Evolutionary conservation across 306 rosid species (phyloP), one percentile per base, ranked within the genome.

Genomic region (Comarum palustre): DNA sequence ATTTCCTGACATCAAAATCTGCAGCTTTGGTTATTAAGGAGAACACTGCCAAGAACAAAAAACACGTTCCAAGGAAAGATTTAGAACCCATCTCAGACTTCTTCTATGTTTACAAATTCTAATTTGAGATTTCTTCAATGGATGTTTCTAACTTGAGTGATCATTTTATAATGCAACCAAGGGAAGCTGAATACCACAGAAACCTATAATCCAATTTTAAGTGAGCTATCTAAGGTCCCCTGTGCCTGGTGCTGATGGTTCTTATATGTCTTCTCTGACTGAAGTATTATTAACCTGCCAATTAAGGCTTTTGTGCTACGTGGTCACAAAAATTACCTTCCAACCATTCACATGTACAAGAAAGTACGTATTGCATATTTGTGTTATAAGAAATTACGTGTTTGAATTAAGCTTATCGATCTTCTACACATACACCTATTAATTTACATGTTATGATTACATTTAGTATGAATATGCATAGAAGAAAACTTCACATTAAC

Each of bases 171-270:
- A 9, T 27, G 3, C 19, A 27, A 27, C 38, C 27, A 27, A 5
- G 5, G 19, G 64, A 27, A 27, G 39, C 38, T 27, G 58, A 32
- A 32, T 9, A 25, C 80, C 82, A 70, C 82, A 43, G 59, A 41
- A 32, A 78, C 17, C 68, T 60, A 74, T 31, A 22, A 59, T 61
- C 83, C 68, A 78, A 75, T 66, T 69, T 82, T 75, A 75, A 76
- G 69, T 66, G 51, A 38, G 14, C 41, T 80, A 25, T 68, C 65
- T 73, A 71, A 73, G 68, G 29, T 69, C 24, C 52, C 52, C 10
- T 36, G 14, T 47, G 45, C 20, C 19, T 72, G 34, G 17, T 47
- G 52, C 46, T 62, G 61, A 71, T 61, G 45, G 55, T 27, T 4
- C 29, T 22, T 65, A 24, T 16, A 2, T 6, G 14, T 43, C 14